phyloP scores from a whole-genome alignment of 768 basidiomycete genomes.

The Leccinum fibrillosum region DNA sequence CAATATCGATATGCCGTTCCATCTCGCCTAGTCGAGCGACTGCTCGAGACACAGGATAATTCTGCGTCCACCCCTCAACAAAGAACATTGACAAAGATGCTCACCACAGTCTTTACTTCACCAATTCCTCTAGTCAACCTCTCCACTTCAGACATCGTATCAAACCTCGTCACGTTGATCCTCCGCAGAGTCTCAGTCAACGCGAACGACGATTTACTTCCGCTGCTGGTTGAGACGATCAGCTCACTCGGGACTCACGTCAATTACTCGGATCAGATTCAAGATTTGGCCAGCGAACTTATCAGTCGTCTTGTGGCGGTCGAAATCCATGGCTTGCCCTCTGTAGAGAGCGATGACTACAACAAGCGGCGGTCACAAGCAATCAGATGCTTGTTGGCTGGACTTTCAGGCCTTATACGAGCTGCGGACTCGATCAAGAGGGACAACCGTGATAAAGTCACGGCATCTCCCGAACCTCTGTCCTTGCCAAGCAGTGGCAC shows the following conservation, averaged over 20 bases:
- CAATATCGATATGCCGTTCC: conserved; percentile 92
- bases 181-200: conserved; percentile 65
- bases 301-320: conserved; percentile 69
- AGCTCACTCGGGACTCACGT: conserved; percentile 85
- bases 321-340: conserved; percentile 58
- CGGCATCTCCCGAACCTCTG: conserved; percentile 19
- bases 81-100: conserved; percentile 68
- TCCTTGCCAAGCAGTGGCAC: conserved; percentile 29
- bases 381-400: conserved; percentile 66
- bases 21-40: conserved; percentile 75
- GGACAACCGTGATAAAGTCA: conserved; percentile 17
- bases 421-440: conserved; percentile 47
- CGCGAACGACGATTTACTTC: conserved; percentile 61
- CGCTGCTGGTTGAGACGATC: conserved; percentile 64
- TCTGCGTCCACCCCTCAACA: conserved; percentile 48
- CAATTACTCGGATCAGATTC: conserved; percentile 95
- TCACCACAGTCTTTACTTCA: conserved; percentile 79
- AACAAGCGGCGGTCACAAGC: conserved; percentile 56
- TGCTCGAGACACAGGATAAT: conserved; percentile 60
- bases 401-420: conserved; percentile 65
- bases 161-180: conserved; percentile 71
- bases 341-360: conserved; percentile 35
- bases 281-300: conserved; percentile 84
- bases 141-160: conserved; percentile 85
- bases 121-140: conserved; percentile 83